Conservation (phyloP, 2,329 filamentous ascomycete species). For the Aureobasidium sp. region DNA sequence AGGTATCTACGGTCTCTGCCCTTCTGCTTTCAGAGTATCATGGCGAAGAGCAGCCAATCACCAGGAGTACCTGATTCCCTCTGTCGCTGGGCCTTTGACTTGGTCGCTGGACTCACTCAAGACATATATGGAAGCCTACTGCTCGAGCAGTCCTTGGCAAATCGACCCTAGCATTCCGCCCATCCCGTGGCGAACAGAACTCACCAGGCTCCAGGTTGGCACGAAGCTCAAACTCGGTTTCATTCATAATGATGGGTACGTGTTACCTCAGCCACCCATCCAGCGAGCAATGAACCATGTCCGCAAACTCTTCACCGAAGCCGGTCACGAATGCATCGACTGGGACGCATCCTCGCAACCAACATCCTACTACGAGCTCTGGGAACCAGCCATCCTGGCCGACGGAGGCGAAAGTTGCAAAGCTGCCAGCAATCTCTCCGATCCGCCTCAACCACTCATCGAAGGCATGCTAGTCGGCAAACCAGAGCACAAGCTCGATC, state of each 20-base stretch:
- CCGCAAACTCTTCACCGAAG: background rate
- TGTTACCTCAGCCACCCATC: constrained; percentile 60
- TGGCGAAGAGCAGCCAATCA: constrained; percentile 32
- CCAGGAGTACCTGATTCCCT: constrained; percentile 33
- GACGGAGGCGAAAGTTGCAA: constrained; percentile 8
- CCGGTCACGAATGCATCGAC: constrained; percentile 5
- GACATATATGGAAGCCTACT: constrained; percentile 47
- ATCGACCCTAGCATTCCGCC: constrained; percentile 52
- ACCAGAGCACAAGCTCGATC: constrained; percentile 38
- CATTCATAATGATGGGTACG: constrained; percentile 58
- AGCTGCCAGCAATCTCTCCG: background rate
- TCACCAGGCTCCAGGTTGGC: constrained; percentile 21
- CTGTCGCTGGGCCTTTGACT: constrained; percentile 48
- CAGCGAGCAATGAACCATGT: constrained; percentile 43
- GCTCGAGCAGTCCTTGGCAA: constrained; percentile 50
- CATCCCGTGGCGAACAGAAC: constrained; percentile 44
- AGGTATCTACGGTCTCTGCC: constrained; percentile 40
- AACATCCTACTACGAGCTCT: constrained; percentile 3
- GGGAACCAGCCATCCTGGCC: constrained; percentile 6
- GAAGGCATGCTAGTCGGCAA: constrained; percentile 33
- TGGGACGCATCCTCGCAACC: constrained; percentile 3
- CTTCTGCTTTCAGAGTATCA: constrained; percentile 35
- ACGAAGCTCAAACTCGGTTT: constrained; percentile 51
- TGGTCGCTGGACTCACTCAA: constrained; percentile 47
- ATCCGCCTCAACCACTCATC: constrained; percentile 6